Evolutionary conservation across 2,329 filamentous ascomycete species (phyloP), one percentile per base, ranked within the genome.

Genomic region (Drechslerella stenobrocha): DNA sequence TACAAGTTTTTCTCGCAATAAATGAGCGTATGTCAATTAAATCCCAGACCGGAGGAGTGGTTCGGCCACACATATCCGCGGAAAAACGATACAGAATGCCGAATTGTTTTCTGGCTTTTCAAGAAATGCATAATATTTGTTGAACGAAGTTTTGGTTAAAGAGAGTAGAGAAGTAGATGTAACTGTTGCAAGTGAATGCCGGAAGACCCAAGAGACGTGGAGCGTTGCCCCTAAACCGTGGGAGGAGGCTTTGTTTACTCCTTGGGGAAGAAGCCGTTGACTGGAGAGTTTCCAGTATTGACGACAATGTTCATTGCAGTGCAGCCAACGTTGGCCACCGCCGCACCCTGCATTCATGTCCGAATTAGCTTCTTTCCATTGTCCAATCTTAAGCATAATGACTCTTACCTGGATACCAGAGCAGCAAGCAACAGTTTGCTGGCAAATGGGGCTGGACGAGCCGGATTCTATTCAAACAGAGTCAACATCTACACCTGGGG

Each of bases 221-320:
- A n/a, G n/a, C n/a, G n/a, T n/a, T n/a, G n/a, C n/a, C n/a, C n/a
- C n/a, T n/a, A n/a, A n/a, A n/a, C n/a, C n/a, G n/a, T n/a, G n/a
- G n/a, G n/a, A n/a, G n/a, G n/a, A n/a, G n/a, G n/a, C n/a, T n/a
- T n/a, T n/a, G n/a, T n/a, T 28, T 58, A 52, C 23, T 30, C 55
- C 50, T 51, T 55, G 55, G 52, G 52, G 52, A 53, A 60, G 32
- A 48, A 53, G 8, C 55, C 61, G 15, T 42, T 48, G 35, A 52
- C 32, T 37, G 61, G 53, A 24, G 53, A 51, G 45, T 45, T 63
- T 26, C 58, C 44, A 13, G 58, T 55, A 32, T 67, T 60, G 6
- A 67, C 48, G 26, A 60, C 50, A 18, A 67, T 51, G 50, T 55
- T 59, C 63, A 67, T 55, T 4, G 63, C 63, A 23, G 63, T 59